These are phyloP conservation scores for Leccinellum luteum DNA, from an alignment of 768 basidiomycete genomes.

Conservation along the genomic window DNA sequence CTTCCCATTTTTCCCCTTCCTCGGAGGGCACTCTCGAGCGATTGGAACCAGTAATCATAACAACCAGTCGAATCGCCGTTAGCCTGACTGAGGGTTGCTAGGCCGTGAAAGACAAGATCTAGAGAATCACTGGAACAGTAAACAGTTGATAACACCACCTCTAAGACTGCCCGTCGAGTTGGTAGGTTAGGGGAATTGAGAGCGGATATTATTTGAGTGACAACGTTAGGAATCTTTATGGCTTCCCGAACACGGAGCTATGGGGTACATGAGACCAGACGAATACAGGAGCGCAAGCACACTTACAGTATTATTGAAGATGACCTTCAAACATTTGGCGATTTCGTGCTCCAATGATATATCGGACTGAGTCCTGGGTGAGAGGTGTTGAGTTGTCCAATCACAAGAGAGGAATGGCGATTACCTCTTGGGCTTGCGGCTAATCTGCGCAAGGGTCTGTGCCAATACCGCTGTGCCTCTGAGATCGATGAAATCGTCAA, in stretches of 20 bases:
- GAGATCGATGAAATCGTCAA: conserved; percentile 66
- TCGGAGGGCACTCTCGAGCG: conserved; percentile 67
- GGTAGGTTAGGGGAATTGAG: conserved; percentile 78
- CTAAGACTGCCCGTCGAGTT: conserved; percentile 74
- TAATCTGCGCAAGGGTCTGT: conserved; percentile 72
- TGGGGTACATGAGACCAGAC: conserved; percentile 9
- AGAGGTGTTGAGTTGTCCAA: conserved; percentile 3
- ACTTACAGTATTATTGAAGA: conserved; percentile 66
- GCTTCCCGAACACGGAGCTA: conserved; percentile 72
- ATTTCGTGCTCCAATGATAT: conserved; percentile 80
- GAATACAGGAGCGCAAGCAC: background rate
- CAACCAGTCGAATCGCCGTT: conserved; percentile 57
- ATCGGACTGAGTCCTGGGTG: conserved; percentile 44
- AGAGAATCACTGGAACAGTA: conserved; percentile 64
- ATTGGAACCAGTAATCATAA: conserved; percentile 90
- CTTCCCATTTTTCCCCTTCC: conserved; percentile 95
- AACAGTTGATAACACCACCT: conserved; percentile 73
- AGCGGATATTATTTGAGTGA: conserved; percentile 78
- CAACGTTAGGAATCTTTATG: conserved; percentile 65
- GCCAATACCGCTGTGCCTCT: conserved; percentile 86
- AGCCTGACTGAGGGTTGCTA: conserved; percentile 68
- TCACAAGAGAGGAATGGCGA: conserved; percentile 1
- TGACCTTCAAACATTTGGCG: conserved; percentile 80
- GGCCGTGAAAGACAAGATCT: conserved; percentile 66
- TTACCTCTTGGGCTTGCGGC: conserved; percentile 70